These are phyloP conservation scores for Claviceps cyperi DNA, from an alignment of 2,329 filamentous ascomycete genomes.

Conservation along the genomic window DNA sequence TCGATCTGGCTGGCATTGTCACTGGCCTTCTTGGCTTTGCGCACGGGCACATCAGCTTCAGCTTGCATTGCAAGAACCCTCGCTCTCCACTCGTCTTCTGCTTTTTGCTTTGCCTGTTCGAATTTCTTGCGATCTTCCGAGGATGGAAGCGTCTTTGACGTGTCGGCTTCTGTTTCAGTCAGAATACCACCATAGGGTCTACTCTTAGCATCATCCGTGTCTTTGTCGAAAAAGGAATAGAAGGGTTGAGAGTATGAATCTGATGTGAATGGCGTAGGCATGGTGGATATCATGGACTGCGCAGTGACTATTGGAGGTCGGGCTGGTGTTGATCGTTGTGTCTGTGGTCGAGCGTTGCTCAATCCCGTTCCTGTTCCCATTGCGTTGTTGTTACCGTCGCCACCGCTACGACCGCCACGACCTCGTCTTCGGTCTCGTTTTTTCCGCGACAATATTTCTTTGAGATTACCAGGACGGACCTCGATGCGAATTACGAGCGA, in stretches of 20 bases:
- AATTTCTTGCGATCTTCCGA: conserved; percentile 73
- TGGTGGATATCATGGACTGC: conserved; percentile 14
- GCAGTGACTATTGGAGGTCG: conserved; percentile 3
- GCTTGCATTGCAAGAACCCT: conserved; percentile 45
- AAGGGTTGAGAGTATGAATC: conserved; percentile 61
- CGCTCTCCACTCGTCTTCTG: conserved; percentile 81
- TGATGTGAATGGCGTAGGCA: conserved; percentile 42
- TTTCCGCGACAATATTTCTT: conserved; percentile 21
- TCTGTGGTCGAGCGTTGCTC: conserved; percentile 8
- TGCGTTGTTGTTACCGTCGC: conserved; percentile 9
- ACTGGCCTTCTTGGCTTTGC: conserved; percentile 59
- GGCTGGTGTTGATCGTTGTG: conserved; percentile 11
- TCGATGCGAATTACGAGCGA: conserved; percentile 22
- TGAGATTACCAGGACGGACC: conserved; percentile 23
- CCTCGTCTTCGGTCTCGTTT: conserved; percentile 19
- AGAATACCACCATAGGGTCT: conserved; percentile 95
- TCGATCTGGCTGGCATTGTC: conserved; percentile 92
- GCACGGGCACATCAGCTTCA: conserved; percentile 45
- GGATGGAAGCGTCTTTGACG: conserved; percentile 70
- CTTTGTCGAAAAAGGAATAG: conserved; percentile 78
- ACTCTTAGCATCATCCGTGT: conserved; percentile 74
- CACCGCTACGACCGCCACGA: conserved; percentile 8
- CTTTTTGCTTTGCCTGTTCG: conserved; percentile 76
- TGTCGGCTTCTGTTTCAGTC: conserved; percentile 79
- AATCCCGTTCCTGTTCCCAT: neutral